Conservation (phyloP, 306 rosid species). For the Crataegus laevigata region DNA sequence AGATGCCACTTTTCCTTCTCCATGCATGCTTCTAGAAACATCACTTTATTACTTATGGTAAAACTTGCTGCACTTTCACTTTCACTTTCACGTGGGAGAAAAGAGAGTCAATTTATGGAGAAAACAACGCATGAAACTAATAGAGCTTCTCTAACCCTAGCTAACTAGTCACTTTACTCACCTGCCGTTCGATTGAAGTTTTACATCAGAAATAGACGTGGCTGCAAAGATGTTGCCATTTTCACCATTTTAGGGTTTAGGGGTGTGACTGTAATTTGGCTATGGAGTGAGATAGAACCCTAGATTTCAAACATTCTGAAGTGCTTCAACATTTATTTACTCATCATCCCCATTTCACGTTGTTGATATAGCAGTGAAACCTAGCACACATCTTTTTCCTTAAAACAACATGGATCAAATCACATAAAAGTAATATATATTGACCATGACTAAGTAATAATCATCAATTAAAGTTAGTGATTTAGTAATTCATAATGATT, state of each 20-base stretch:
- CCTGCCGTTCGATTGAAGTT: constrained; percentile 18
- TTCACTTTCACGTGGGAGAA: constrained; percentile 28
- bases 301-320: constrained; percentile 2
- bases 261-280: background rate
- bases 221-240: background rate
- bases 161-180: background rate
- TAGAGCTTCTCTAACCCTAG: constrained; percentile 31
- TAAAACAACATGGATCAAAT: background rate
- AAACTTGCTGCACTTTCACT: constrained; percentile 58
- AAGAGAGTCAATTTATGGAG: constrained; percentile 49
- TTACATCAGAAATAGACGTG: constrained; percentile 19
- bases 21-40: constrained; percentile 37
- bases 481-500: constrained; percentile 4
- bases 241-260: background rate
- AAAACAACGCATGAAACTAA: constrained; percentile 62
- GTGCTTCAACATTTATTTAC: background rate
- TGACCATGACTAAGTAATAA: background rate
- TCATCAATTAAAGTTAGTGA: background rate
- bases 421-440: background rate
- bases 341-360: background rate
- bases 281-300: background rate
- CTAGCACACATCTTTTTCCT: constrained; percentile 1
- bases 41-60: constrained; percentile 19
- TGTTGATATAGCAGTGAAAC: background rate
- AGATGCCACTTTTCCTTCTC: constrained; percentile 70